Base-by-base conservation (phyloP, 495 filamentous ascomycete genomes). In the Viridothelium virens region DNA sequence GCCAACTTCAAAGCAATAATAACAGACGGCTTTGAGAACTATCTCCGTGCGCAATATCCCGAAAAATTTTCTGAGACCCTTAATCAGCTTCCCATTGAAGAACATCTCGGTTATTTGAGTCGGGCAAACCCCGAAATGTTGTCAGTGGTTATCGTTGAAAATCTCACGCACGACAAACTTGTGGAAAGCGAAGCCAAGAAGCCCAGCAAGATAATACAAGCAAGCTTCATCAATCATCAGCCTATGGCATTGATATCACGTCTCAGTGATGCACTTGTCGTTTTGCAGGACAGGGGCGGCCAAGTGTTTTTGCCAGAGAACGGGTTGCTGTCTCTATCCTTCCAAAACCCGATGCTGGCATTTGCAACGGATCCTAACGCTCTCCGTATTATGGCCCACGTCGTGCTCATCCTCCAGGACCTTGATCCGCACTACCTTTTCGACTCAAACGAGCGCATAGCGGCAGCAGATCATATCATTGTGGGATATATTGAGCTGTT, bases 1-100 rank as follows among this genome's bases (percentile, higher is more conserved):
- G 88, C 87, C 7, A 86, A 91, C 71, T 94, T 92, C 80, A 96
- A 95, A 71, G 84, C 89, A 9, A 77, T 93, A 37, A 79, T 98
- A 16, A 79, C 91, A 53, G 80, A 81, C 0, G 83, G 87, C 67
- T 90, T 89, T 73, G 88, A 90, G 66, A 69, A 70, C 2, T 89
- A 84, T 73, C 69, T 90, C 38, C 74, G 79, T 65, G 75, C 73
- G 38, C 76, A 80, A 65, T 81, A 77, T 50, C 70, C 80, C 16
- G 73, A 80, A 16, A 74, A 78, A 33, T 70, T 79, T 67, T 73
- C 16, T 66, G 79, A 25, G 72, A 72, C 18, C 74, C 48, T 46
- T 11, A 34, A 79, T 39, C 75, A 77, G 33, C 82, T 84, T 63
- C 75, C 78, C n/a, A 68, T 77, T 1, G 85, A 85, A 68, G 80